Conservation (phyloP, 2,329 filamentous ascomycete genomes). For the Graphiopsis chlorocephala region DNA sequence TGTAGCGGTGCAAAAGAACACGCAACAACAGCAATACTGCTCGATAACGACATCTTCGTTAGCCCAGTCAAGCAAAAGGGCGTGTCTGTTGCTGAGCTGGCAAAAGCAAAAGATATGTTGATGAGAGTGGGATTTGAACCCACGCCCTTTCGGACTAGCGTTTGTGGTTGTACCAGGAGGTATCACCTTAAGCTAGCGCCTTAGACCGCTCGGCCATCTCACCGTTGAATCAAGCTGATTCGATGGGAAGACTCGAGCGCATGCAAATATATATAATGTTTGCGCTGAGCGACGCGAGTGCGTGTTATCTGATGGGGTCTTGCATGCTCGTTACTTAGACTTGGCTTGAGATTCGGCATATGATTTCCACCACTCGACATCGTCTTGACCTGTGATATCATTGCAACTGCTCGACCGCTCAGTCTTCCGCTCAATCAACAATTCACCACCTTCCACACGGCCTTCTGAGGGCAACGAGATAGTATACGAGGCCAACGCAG, state of each 20-base stretch:
- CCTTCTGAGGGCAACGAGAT: not conserved
- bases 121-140: slow-evolving; percentile 33
- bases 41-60: not conserved
- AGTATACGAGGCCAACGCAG: no score
- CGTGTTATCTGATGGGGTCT: no score
- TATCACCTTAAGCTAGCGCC: slow-evolving; percentile 29
- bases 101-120: slow-evolving; percentile 17
- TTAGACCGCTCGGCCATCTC: slow-evolving; percentile 25
- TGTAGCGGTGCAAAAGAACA: not conserved
- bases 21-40: not conserved
- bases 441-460: not conserved
- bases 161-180: not conserved
- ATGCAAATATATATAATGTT: no score
- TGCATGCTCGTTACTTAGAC: no score
- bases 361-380: not conserved
- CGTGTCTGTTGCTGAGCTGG: no score
- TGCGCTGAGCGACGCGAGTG: no score
- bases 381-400: not conserved
- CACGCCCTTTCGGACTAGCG: slow-evolving; percentile 26
- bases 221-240: slow-evolving; percentile 6
- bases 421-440: not conserved
- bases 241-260: not conserved
- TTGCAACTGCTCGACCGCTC: not conserved
- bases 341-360: no score
- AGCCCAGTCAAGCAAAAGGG: no score